Percentiles rank a stretch among this genome's conserved stretches.
phyloP scores from a whole-genome alignment of 2,329 filamentous ascomycete genomes.

The Alternaria ventricosa region DNA sequence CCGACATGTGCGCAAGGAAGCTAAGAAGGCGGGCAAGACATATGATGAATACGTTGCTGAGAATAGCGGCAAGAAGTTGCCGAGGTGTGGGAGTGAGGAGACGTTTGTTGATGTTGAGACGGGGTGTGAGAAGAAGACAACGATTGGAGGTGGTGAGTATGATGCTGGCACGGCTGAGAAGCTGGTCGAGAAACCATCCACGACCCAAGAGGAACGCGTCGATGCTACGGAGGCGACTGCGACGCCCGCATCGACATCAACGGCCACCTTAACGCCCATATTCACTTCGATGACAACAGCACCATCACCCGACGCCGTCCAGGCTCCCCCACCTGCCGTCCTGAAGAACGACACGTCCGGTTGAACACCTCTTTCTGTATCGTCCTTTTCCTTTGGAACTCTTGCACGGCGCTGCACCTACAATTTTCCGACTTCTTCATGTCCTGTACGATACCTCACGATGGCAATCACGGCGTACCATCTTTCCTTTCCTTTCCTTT shows the following conservation, averaged over 20 bases:
- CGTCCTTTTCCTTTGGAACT: background rate
- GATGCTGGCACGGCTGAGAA: background rate
- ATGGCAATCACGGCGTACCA: background rate
- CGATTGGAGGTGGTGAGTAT: conserved; percentile 1
- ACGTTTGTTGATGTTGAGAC: conserved; percentile 38
- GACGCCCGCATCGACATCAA: background rate
- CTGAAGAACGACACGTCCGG: background rate
- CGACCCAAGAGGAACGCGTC: background rate
- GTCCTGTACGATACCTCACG: conserved; percentile 1
- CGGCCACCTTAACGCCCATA: background rate
- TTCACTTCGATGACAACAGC: background rate
- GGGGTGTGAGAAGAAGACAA: conserved; percentile 5
- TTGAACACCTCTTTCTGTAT: background rate
- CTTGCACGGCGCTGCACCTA: background rate
- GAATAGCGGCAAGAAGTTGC: conserved; percentile 31
- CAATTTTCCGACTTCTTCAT: background rate
- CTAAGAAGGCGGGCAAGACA: conserved; percentile 59
- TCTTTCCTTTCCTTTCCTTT: background rate
- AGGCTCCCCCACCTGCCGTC: background rate
- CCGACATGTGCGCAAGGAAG: conserved; percentile 59
- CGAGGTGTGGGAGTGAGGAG: conserved; percentile 29
- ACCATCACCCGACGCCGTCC: background rate
- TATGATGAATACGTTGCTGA: conserved; percentile 60
- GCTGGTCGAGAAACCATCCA: background rate
- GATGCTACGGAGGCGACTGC: background rate